Evolutionary conservation across 805 yeast species (phyloP).

Genomic region (Yarrowia bubula): DNA sequence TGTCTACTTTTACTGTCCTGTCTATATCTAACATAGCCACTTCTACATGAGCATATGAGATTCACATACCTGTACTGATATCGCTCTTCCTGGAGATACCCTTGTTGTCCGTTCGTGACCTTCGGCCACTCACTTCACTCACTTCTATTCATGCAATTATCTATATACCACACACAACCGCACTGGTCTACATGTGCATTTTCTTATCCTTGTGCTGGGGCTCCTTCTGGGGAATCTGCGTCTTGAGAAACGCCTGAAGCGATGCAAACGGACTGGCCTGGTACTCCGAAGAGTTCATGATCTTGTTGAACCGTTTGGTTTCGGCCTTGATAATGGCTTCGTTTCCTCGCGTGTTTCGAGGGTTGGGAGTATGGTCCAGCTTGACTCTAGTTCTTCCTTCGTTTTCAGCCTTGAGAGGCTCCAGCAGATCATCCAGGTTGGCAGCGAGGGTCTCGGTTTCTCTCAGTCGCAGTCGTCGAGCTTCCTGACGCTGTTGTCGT

Average conservation of each 20-base stretch:
- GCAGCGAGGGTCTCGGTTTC: constrained; percentile 14
- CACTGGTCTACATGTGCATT: constrained; percentile 15
- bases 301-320: constrained; percentile 31
- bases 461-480: background rate
- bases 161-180: background rate
- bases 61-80: too few species aligned
- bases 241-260: constrained; percentile 30
- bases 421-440: constrained; percentile 21
- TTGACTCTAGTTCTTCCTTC: background rate
- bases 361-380: constrained; percentile 28
- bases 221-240: constrained; percentile 28
- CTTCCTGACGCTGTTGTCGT: constrained; percentile 13
- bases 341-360: constrained; percentile 30
- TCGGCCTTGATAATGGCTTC: constrained; percentile 33
- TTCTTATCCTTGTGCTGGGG: background rate
- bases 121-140: too few species aligned
- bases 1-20: too few species aligned
- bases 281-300: constrained; percentile 31
- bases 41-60: too few species aligned
- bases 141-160: too few species aligned
- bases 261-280: constrained; percentile 34
- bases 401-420: constrained; percentile 9
- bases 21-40: too few species aligned
- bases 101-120: too few species aligned
- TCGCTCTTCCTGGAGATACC: too few species aligned